Evolutionary conservation across 352 stramenopile species (phyloP), one percentile per base, ranked within the genome.

Genomic region (Globisporangium nodosum): DNA sequence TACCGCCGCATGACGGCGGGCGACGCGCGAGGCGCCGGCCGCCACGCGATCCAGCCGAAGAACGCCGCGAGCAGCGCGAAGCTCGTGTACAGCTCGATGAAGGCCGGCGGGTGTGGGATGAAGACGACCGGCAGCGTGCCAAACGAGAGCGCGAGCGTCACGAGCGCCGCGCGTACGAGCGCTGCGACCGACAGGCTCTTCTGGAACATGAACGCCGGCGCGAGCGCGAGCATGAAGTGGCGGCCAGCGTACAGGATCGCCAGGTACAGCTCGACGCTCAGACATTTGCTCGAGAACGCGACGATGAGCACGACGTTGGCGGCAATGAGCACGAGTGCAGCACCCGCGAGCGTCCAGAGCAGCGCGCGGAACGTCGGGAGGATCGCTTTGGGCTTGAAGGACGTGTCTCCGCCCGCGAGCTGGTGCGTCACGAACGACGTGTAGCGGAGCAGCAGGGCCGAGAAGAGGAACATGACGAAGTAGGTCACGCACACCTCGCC

Each of bases 341-440:
- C 61, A 35, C 49, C 65, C 9, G 57, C 61, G 27, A 87, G 62
- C 9, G 79, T 63, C 71, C 68, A 78, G 4, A 88, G 65, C 33
- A 88, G 51, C n/a, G 74, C 72, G n/a, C 85, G 74, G 52, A 74
- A 88, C 9, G 76, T 69, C 21, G 78, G 78, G 9, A 88, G 52
- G 27, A 88, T 80, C 60, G 81, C 74, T 54, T 85, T 80, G 33
- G 72, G 71, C 33, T 73, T 78, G 30, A 78, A 78, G 0, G 58
- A 62, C 33, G 64, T 42, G 42, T 81, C 71, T 37, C 78, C 78
- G 18, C 64, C 64, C 30, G 69, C 52, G 39, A 75, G 70, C 12
- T 65, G 73, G 48, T 65, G 65, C 9, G 68, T 62, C 35, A 80
- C 74, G 35, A 68, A 68, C 27, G 71, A 65, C 49, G 84, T 65